phyloP scores from a whole-genome alignment of 164 flowering plant genomes.

The Litsea cubeba region DNA sequence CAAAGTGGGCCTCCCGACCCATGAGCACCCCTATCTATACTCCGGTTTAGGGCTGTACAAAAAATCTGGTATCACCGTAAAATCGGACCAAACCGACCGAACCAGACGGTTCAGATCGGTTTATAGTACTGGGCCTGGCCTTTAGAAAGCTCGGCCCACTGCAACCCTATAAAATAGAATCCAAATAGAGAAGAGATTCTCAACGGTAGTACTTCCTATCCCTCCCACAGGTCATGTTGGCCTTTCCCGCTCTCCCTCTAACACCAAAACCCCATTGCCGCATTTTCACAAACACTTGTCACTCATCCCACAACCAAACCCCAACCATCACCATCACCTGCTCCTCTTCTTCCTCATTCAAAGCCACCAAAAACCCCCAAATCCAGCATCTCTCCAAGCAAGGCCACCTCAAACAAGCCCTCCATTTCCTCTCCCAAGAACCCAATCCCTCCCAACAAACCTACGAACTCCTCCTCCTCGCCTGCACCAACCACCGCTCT shows the following conservation, averaged over 20 bases:
- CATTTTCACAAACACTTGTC: slow-evolving; percentile 3
- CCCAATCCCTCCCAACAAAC: slow-evolving; percentile 64
- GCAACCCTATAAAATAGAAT: too few relatives aligned
- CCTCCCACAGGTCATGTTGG: background rate
- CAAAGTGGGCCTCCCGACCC: too few relatives aligned
- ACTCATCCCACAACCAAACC: background rate
- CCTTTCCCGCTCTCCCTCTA: slow-evolving; percentile 1
- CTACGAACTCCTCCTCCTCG: slow-evolving; percentile 63
- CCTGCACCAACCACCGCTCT: slow-evolving; percentile 41
- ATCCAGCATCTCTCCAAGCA: slow-evolving; percentile 47
- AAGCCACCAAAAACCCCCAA: slow-evolving; percentile 26
- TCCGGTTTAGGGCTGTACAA: too few relatives aligned
- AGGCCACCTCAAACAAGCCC: slow-evolving; percentile 49
- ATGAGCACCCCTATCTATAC: too few relatives aligned
- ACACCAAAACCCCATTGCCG: slow-evolving; percentile 15
- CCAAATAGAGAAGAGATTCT: too few relatives aligned
- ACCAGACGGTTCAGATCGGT: too few relatives aligned
- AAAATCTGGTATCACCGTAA: too few relatives aligned
- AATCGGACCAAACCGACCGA: too few relatives aligned
- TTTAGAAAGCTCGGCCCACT: too few relatives aligned
- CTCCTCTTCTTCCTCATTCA: background rate
- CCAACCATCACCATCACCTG: background rate
- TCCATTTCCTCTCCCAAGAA: slow-evolving; percentile 39
- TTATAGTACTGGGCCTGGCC: too few relatives aligned
- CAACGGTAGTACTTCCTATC: too few relatives aligned